Evolutionary conservation across 345 rosid genomes (phyloP), one percentile per base, ranked within the genome.

Genomic region (Eucalyptus camaldulensis): DNA sequence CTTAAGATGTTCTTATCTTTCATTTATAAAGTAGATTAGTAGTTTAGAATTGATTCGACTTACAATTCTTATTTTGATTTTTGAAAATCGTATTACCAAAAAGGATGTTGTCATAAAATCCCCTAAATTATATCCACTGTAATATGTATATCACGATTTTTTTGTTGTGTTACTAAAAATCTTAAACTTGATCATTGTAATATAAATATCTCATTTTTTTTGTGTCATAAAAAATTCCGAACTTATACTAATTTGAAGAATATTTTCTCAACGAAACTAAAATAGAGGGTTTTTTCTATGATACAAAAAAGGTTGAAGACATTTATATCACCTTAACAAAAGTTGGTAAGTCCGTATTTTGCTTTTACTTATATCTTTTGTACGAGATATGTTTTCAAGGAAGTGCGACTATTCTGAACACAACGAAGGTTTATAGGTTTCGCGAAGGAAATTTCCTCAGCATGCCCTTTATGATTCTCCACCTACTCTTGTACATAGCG

Each of bases 171-270:
- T 3, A 6, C 8, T 51, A 51, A 51, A 51, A 51, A 51, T 15
- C 51, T 49, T 49, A 49, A 49, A 49, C 16, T 49, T 2, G 6
- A 49, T 13, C 16, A 49, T 13, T 13, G 14, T 7, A 17, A 51
- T 51, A 17, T 0, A 8, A 53, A 19, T 53, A 19, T 53, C 25
- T 0, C 10, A 53, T 8, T 53, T 53, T 53, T 51, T 19, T 53
- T 22, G 6, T 56, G 13, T 56, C 6, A 22, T 56, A 24, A 24
- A 56, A 10, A 10, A 1, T 3, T 3, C 1, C 0, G 0, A 56
- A 24, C 3, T 22, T 10, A 56, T 56, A 56, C 6, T 21, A 56
- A 56, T 56, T 22, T 24, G 29, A 24, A 0, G 1, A 24, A 56
- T 56, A 24, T 56, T 22, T 24, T 24, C 11, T 56, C 1, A 13